Evolutionary conservation across 1,284 basidiomycete species (phyloP).

Genomic region (Austroboletus niveus): DNA sequence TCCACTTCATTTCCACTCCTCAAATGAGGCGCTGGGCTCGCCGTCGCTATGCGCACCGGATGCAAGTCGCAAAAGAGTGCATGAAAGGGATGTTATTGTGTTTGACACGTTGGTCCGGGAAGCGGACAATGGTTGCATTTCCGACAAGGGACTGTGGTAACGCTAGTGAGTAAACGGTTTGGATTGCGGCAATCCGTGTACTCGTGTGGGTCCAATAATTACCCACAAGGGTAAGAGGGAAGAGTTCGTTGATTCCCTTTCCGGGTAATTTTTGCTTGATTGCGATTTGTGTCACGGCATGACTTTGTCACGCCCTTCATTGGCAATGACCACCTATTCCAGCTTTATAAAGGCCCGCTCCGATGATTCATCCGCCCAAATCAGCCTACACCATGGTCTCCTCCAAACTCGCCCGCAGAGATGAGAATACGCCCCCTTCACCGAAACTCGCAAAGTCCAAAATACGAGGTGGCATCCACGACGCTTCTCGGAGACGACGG

Average conservation of each 20-base stretch:
- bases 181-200: constrained; percentile 29
- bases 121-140: neutral
- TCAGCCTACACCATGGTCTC: constrained; percentile 12
- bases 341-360: constrained; percentile 24
- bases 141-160: neutral
- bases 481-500: constrained; percentile 30
- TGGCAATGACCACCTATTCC: constrained; percentile 4
- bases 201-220: constrained; percentile 33
- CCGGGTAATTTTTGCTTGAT: constrained; percentile 26
- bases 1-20: no score
- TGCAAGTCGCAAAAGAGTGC: no score
- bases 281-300: constrained; percentile 32
- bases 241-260: constrained; percentile 4
- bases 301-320: constrained; percentile 18
- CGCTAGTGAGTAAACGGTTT: constrained; percentile 1
- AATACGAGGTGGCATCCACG: constrained; percentile 30
- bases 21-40: no score
- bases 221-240: constrained; percentile 19
- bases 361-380: constrained; percentile 11
- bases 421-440: constrained; percentile 29
- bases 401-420: constrained; percentile 7
- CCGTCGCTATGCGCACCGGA: no score
- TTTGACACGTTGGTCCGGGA: no score
- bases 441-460: constrained; percentile 11
- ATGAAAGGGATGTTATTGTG: no score